Base-by-base conservation (phyloP, 2,329 filamentous ascomycete genomes). In the Aspergillus puulaauensis region DNA sequence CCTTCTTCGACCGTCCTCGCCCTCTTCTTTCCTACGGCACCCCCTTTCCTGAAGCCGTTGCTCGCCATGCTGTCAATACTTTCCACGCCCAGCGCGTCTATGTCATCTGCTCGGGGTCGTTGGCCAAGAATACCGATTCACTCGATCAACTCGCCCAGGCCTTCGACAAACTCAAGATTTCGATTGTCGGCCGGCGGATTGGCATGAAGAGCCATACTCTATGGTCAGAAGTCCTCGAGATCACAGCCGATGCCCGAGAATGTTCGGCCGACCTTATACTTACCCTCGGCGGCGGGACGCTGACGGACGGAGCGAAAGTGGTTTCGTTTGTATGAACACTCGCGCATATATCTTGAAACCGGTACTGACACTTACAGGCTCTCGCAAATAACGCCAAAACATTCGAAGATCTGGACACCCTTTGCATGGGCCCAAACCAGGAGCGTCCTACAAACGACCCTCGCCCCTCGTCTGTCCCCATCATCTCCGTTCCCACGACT, bases 251-350 rank as follows among this genome's bases (percentile, higher is more conserved):
- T 21, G 75, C 75, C 2, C 65, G 71, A 5, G 60, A 63, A 0
- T 64, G 64, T 7, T 54, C 75, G 4, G 76, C 76, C 0, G 83
- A 86, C 70, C 74, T 80, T 41, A 65, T 86, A 5, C 67, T 86
- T 11, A 85, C 83, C 0, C 66, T 86, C 2, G 83, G 84, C 3
- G 83, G 76, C 1, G 82, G 83, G 0, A 83, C 79, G 47, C 65
- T 85, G n/a, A 84, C 81, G 0, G 83, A 86, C 64, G 82, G 74
- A 0, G 82, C 82, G 0, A 86, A 86, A 66, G 72, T 85, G 1
- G 71, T 82, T 24, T 71, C 77, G 4, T 70, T 83, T 21, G 81
- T 79, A 59, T 51, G 62, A 58, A 12, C 31, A 17, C 21, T 14
- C 37, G 12, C 24, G 12, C 27, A 3, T 49, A 14, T 31, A 37